Evolutionary conservation across 202 grass and related monocot species (phyloP), one percentile per base, ranked within the genome.

Genomic region (Panicum virgatum): DNA sequence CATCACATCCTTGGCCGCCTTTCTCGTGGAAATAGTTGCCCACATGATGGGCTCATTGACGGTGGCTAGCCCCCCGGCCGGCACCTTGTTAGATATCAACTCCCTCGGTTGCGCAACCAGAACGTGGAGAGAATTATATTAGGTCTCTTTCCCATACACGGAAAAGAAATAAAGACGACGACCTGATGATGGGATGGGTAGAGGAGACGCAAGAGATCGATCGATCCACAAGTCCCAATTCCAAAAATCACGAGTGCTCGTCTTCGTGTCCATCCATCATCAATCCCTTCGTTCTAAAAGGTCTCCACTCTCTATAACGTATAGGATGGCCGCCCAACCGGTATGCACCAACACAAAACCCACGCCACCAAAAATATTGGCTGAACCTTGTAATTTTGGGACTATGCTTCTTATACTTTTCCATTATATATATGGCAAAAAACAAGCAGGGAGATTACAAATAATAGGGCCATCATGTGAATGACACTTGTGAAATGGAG

Each of bases 31-130:
- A 87, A 64, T 36, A 75, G 52, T 30, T 69, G 23, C 60, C 20
- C 50, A 67, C 48, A 86, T 89, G 66, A 85, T 89, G 58, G 59
- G 58, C 22, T 47, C 29, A 16, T 71, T 76, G 87, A 89, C 15
- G n/a, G n/a, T n/a, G n/a, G n/a, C n/a, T n/a, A n/a, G n/a, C n/a
- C n/a, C n/a, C n/a, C n/a, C n/a, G n/a, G n/a, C n/a, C n/a, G n/a
- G n/a, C n/a, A 34, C 32, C 32, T 34, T 34, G 32, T 27, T 77
- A 83, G 19, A 70, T 79, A 73, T 50, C 57, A 68, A 48, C 72
- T 77, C 32, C 72, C 51, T 81, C 45, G 18, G 47, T 85, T 87
- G 54, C 86, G 84, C 85, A 77, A 39, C 61, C 62, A 64, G 54
- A 34, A 14, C n/a, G n/a, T n/a, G 12, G 26, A 30, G 26, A 13